Conservation (phyloP, 768 basidiomycete genomes). For the Filobasidium floriforme region DNA sequence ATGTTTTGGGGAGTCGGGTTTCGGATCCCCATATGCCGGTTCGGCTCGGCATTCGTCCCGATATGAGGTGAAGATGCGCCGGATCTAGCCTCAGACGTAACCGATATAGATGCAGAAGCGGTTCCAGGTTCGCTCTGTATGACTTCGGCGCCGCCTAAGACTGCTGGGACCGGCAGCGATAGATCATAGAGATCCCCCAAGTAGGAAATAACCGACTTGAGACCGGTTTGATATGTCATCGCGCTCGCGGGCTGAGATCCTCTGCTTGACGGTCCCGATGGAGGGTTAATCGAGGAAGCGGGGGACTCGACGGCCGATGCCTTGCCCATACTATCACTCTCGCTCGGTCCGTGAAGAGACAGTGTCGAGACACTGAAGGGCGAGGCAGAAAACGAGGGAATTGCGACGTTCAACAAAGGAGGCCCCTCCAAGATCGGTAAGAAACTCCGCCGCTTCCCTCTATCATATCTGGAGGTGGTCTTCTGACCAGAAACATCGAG, state of each 20-base stretch:
- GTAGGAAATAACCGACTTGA: slow-evolving; percentile 91
- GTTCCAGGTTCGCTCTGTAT: slow-evolving; percentile 15
- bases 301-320: background rate
- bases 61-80: slow-evolving; percentile 16
- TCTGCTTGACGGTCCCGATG: background rate
- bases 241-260: background rate
- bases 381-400: slow-evolving; percentile 57
- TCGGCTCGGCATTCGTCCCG: background rate
- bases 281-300: no score
- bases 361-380: background rate
- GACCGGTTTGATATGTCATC: slow-evolving; percentile 48
- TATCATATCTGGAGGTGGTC: slow-evolving; percentile 27
- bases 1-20: background rate
- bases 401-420: slow-evolving; percentile 55
- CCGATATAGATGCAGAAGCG: slow-evolving; percentile 23
- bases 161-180: slow-evolving; percentile 55
- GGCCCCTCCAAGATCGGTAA: slow-evolving; percentile 67
- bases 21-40: background rate
- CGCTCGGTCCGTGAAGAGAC: background rate
- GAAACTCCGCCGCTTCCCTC: slow-evolving; percentile 76
- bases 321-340: background rate
- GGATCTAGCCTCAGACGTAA: slow-evolving; percentile 22
- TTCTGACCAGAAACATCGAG: slow-evolving; percentile 18
- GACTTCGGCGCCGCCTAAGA: slow-evolving; percentile 54
- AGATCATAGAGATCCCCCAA: slow-evolving; percentile 92